A percentile compares a stretch with the other conserved stretches of the same genome.
phyloP scores from a whole-genome alignment of 176 grass and related monocot species.

The Carex parvula region DNA sequence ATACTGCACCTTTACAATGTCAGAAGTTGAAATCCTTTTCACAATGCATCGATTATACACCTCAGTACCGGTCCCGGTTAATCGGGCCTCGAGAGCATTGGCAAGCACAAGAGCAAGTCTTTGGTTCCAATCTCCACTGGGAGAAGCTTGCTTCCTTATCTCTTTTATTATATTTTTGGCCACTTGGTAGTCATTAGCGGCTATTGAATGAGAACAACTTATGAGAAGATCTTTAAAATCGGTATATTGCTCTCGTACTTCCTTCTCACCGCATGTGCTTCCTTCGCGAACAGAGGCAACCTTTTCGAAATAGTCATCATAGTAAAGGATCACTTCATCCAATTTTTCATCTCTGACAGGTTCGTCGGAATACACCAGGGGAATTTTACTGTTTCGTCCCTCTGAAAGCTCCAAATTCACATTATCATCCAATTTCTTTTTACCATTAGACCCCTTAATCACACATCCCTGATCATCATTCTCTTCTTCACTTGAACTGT shows the following conservation, averaged over 20 bases:
- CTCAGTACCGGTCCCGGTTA: slow-evolving; percentile 31
- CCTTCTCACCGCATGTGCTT: not conserved
- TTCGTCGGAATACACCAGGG: not conserved
- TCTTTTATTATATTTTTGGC: slow-evolving; percentile 5
- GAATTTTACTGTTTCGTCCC: slow-evolving; percentile 23
- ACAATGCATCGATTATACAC: slow-evolving; percentile 3
- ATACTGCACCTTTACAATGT: slow-evolving; percentile 26
- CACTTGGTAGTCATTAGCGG: slow-evolving; percentile 19
- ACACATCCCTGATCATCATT: not conserved
- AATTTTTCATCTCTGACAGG: slow-evolving; percentile 10
- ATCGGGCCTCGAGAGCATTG: slow-evolving; percentile 22
- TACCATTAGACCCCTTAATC: not conserved
- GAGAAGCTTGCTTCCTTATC: slow-evolving; percentile 27
- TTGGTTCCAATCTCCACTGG: slow-evolving; percentile 26
- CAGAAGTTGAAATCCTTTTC: slow-evolving; percentile 18
- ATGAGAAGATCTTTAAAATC: slow-evolving; percentile 25
- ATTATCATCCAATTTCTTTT: not conserved
- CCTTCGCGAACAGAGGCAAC: slow-evolving; percentile 4
- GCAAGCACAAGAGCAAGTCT: slow-evolving; percentile 21
- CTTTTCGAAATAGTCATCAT: slow-evolving; percentile 13
- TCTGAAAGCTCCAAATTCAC: slow-evolving; percentile 10
- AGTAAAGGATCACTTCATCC: slow-evolving; percentile 27
- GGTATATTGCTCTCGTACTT: not conserved
- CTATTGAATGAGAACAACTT: slow-evolving; percentile 22
- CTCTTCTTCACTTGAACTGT: not conserved